Conservation (phyloP, 768 basidiomycete genomes). For the Kwoniella botswanensis region DNA sequence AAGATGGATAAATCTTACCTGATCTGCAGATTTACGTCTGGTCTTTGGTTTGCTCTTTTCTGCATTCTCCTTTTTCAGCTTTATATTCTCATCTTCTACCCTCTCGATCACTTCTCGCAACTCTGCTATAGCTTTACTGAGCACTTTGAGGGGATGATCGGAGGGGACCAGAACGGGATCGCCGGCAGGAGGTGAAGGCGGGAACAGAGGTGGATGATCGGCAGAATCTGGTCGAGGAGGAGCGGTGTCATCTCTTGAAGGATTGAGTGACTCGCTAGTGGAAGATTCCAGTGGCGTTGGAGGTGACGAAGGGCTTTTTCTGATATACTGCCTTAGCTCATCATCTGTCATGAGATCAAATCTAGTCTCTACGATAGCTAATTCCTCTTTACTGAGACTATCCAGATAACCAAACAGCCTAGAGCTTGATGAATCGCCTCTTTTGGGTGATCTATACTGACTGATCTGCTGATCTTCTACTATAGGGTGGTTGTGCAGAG, state of each 20-base stretch:
- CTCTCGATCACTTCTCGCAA: constrained; percentile 33
- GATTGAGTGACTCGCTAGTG: neutral
- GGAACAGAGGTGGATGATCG: constrained; percentile 40
- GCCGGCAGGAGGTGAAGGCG: constrained; percentile 42
- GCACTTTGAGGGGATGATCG: constrained; percentile 45
- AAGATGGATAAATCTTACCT: constrained; percentile 12
- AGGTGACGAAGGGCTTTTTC: neutral
- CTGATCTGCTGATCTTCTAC: constrained; percentile 9
- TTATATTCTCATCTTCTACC: constrained; percentile 43
- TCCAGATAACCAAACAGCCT: constrained; percentile 15
- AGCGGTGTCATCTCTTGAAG: neutral
- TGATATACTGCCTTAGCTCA: constrained; percentile 27
- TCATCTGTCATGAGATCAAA: constrained; percentile 45
- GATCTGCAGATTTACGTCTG: constrained; percentile 18
- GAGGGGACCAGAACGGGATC: neutral
- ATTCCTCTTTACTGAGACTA: constrained; percentile 37
- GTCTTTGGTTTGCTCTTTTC: constrained; percentile 1
- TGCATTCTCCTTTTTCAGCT: constrained; percentile 25
- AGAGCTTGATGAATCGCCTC: constrained; percentile 10
- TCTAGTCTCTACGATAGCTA: constrained; percentile 34
- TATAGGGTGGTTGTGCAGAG: neutral
- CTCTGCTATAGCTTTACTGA: constrained; percentile 41
- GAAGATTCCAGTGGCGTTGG: neutral
- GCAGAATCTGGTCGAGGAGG: neutral
- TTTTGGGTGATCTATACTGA: constrained; percentile 3